Evolutionary conservation across 495 filamentous ascomycete genomes (phyloP).

Genomic region (Tuber melanosporum): DNA sequence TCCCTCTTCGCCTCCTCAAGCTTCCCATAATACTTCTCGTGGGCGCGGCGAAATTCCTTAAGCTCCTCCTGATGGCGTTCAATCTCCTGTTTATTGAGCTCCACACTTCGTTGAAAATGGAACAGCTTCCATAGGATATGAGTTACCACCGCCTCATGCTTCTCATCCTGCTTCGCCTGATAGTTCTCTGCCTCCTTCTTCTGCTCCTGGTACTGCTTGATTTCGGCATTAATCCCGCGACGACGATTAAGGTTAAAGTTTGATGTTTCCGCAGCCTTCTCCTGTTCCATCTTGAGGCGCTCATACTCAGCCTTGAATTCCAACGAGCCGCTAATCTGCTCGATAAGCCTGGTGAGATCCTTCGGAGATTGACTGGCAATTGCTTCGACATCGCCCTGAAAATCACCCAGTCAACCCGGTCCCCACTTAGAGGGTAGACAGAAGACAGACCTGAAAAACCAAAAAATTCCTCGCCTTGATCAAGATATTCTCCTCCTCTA

Average conservation of each 20-base stretch:
- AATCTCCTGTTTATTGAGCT: conserved; percentile 83
- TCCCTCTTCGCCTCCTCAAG: conserved; percentile 83
- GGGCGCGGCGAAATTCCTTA: conserved; percentile 81
- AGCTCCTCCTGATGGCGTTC: conserved; percentile 92
- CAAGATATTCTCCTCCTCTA: conserved; percentile 91
- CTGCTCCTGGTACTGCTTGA: conserved; percentile 94
- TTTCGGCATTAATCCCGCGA: conserved; percentile 92
- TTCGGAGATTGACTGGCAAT: conserved; percentile 89
- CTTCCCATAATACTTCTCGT: conserved; percentile 74
- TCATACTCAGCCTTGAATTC: conserved; percentile 97
- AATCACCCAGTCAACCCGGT: neutral
- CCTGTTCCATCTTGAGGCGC: conserved; percentile 70
- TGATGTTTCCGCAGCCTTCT: conserved; percentile 81
- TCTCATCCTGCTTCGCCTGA: conserved; percentile 76
- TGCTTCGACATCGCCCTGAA: conserved; percentile 81
- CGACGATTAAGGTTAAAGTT: conserved; percentile 78
- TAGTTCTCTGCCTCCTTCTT: conserved; percentile 94
- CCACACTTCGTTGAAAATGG: conserved; percentile 88
- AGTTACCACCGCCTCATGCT: conserved; percentile 85
- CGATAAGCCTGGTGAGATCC: conserved; percentile 89
- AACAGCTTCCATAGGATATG: conserved; percentile 96
- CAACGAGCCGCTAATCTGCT: conserved; percentile 93
- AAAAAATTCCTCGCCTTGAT: conserved; percentile 98
- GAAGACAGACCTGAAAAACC: conserved; percentile 63
- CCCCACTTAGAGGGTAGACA: neutral